phyloP scores from a whole-genome alignment of 306 rosid species.

The Lithocarpus polystachyus region DNA sequence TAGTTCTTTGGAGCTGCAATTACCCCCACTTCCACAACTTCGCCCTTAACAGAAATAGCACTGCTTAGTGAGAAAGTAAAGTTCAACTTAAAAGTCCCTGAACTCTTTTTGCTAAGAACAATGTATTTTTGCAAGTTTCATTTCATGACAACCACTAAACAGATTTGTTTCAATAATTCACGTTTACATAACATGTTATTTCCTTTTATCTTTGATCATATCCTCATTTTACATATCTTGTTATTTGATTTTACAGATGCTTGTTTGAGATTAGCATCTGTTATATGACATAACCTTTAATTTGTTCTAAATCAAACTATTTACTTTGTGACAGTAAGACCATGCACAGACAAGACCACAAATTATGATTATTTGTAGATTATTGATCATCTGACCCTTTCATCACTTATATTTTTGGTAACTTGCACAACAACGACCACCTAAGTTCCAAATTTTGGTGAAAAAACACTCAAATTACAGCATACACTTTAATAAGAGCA shows the following conservation, averaged over 20 bases:
- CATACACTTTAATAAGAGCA: background rate
- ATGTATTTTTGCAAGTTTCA: background rate
- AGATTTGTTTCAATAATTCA: background rate
- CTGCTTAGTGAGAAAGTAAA: conserved; percentile 3
- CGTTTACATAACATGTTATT: background rate
- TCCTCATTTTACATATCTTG: background rate
- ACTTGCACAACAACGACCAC: no score
- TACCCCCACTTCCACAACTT: conserved; percentile 62
- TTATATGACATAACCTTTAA: background rate
- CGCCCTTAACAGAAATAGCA: conserved; percentile 51
- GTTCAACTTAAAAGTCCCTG: conserved; percentile 1
- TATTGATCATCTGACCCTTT: background rate
- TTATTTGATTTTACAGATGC: background rate
- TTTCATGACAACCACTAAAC: background rate
- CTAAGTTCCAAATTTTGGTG: no score
- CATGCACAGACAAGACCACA: background rate
- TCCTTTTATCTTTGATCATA: background rate
- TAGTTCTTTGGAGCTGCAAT: conserved; percentile 52
- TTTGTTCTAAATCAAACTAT: background rate
- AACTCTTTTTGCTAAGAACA: background rate
- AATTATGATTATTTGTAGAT: background rate
- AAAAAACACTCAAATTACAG: background rate
- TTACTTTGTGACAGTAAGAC: background rate
- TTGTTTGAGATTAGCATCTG: background rate
- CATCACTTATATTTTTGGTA: background rate